These are phyloP conservation scores for Pseudonitzschia multistriata DNA, from an alignment of 108 stramenopile genomes.

Conservation along the genomic window DNA sequence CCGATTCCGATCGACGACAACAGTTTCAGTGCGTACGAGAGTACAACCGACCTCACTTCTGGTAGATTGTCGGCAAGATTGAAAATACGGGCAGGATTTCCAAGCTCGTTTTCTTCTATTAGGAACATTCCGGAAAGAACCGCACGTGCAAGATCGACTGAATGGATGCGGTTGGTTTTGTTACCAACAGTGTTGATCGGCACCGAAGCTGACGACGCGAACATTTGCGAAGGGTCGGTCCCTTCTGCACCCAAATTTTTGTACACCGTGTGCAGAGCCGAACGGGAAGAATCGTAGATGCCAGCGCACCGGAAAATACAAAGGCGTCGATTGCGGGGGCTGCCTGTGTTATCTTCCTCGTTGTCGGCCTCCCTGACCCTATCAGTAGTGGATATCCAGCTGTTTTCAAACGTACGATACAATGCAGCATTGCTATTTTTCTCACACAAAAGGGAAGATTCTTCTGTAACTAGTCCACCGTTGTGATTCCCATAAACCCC, in stretches of 20 bases:
- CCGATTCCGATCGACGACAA: slow-evolving; percentile 18
- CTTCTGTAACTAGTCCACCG: slow-evolving; percentile 65
- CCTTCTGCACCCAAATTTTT: slow-evolving; percentile 5
- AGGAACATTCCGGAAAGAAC: slow-evolving; percentile 49
- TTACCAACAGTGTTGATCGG: slow-evolving; percentile 3
- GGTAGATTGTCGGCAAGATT: slow-evolving; percentile 76
- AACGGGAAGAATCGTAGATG: slow-evolving; percentile 60
- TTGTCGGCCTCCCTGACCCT: slow-evolving; percentile 14
- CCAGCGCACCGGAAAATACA: slow-evolving; percentile 75
- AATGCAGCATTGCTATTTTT: slow-evolving; percentile 11
- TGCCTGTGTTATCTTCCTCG: background rate
- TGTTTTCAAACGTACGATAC: slow-evolving; percentile 32
- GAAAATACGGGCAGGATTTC: slow-evolving; percentile 28
- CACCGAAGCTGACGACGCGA: background rate
- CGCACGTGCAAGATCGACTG: slow-evolving; percentile 52
- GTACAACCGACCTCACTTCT: slow-evolving; percentile 48
- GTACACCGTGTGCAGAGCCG: slow-evolving; percentile 68
- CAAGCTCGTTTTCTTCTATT: background rate
- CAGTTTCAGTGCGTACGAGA: slow-evolving; percentile 38
- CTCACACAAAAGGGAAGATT: slow-evolving; percentile 39
- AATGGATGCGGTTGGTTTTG: slow-evolving; percentile 67
- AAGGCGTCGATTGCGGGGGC: slow-evolving; percentile 13
- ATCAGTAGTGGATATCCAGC: background rate
- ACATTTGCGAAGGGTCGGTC: background rate
- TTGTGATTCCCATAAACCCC: slow-evolving; percentile 85